These are phyloP conservation scores for Mortierella alpina DNA, from an alignment of 192 early-diverging fungal genomes.

Conservation along the genomic window DNA sequence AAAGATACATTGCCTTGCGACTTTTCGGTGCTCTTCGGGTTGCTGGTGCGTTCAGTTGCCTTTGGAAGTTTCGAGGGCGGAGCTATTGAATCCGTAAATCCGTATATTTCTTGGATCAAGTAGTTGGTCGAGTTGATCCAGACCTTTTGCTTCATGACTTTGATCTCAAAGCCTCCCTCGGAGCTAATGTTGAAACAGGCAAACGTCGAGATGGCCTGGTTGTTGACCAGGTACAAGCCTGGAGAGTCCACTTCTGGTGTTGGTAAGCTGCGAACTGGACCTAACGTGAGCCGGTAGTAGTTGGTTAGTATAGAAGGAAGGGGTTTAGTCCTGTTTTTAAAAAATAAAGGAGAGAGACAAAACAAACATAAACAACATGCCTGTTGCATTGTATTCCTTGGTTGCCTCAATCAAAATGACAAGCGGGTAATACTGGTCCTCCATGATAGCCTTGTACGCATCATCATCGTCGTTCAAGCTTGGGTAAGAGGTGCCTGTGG, in stretches of 20 bases:
- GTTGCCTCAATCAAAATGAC: constrained; percentile 44
- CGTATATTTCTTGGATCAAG: constrained; percentile 70
- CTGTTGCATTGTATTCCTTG: constrained; percentile 33
- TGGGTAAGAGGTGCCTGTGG: background rate
- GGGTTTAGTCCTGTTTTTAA: background rate
- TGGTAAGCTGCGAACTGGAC: constrained; percentile 27
- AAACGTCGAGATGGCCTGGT: constrained; percentile 50
- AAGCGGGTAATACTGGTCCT: constrained; percentile 49
- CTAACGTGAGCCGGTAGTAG: background rate
- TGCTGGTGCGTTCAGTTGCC: background rate
- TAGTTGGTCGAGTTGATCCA: constrained; percentile 53
- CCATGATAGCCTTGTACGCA: constrained; percentile 45
- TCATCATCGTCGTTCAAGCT: constrained; percentile 14
- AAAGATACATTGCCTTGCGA: too few species aligned
- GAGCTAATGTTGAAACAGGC: constrained; percentile 54
- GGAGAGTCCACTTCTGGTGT: constrained; percentile 29
- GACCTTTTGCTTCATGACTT: constrained; percentile 56
- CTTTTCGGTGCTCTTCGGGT: background rate
- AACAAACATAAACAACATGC: constrained; percentile 1
- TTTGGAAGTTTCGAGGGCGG: constrained; percentile 12
- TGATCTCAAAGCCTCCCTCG: constrained; percentile 49
- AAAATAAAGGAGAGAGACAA: too few species aligned
- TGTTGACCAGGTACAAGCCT: constrained; percentile 40
- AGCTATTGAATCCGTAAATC: constrained; percentile 55
- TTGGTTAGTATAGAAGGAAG: too few species aligned